Percentiles rank a stretch among this genome's conserved stretches.
Evolutionary conservation across 106 monocot genomes (phyloP).

Genomic region (Agapanthus africanus): DNA sequence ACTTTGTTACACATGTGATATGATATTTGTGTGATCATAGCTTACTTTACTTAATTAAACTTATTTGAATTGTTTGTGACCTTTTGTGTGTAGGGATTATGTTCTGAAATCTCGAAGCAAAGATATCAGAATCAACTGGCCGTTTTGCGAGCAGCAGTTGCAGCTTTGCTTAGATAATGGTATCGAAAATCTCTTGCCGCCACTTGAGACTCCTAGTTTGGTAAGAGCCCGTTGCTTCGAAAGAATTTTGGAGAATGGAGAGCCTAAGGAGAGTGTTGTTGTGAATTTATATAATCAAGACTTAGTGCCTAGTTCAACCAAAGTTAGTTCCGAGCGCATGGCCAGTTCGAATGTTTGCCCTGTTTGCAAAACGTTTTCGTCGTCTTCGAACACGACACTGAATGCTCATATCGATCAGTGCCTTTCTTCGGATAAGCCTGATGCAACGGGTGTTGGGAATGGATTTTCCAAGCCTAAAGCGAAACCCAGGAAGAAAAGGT

Average conservation of each 20-base stretch:
- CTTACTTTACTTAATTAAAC: neutral
- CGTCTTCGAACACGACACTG: slow-evolving; percentile 81
- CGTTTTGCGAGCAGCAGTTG: slow-evolving; percentile 53
- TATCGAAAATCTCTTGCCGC: slow-evolving; percentile 55
- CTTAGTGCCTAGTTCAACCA: neutral
- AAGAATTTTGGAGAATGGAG: neutral
- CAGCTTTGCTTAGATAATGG: slow-evolving; percentile 70
- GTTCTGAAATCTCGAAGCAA: slow-evolving; percentile 61
- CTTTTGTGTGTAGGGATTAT: slow-evolving; percentile 54
- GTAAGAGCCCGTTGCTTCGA: slow-evolving; percentile 21
- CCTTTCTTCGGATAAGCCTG: slow-evolving; percentile 35
- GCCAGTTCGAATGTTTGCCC: slow-evolving; percentile 85
- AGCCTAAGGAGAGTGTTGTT: neutral
- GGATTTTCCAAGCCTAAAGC: slow-evolving; percentile 27
- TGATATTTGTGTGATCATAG: neutral
- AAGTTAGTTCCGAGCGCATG: slow-evolving; percentile 55
- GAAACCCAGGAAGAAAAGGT: slow-evolving; percentile 69
- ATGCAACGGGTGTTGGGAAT: slow-evolving; percentile 7
- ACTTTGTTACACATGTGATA: slow-evolving; percentile 6
- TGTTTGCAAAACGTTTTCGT: slow-evolving; percentile 81
- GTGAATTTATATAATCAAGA: neutral
- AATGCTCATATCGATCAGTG: slow-evolving; percentile 95
- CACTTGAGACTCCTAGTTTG: slow-evolving; percentile 73
- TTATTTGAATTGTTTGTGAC: neutral
- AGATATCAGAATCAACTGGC: slow-evolving; percentile 58